Conservation (phyloP, 257 asterid species). For the Solanum neorickii region DNA sequence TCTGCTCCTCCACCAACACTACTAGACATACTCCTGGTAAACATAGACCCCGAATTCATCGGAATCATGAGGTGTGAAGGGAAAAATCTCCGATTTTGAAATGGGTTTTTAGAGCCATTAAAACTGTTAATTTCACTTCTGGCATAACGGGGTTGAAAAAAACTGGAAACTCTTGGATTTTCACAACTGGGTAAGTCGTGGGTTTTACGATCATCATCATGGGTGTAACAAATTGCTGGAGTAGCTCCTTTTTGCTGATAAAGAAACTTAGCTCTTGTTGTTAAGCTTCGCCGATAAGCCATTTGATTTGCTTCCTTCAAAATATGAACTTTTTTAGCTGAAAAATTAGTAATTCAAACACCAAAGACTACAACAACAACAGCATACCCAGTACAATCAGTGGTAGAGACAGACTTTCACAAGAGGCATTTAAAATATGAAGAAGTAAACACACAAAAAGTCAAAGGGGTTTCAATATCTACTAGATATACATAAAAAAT, state of each 20-base stretch:
- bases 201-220: conserved; percentile 18
- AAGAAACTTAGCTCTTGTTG: conserved; percentile 52
- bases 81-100: conserved; percentile 20
- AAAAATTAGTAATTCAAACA: not conserved
- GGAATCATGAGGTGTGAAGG: conserved; percentile 10
- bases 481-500: not conserved
- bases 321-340: not conserved
- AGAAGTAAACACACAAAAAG: not conserved
- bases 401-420: not conserved
- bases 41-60: conserved; percentile 23
- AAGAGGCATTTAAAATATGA: not conserved
- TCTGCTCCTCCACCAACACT: conserved; percentile 41
- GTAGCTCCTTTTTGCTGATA: conserved; percentile 39
- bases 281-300: conserved; percentile 69
- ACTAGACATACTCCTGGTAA: conserved; percentile 40
- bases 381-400: not conserved
- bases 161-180: conserved; percentile 9
- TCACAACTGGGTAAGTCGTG: conserved; percentile 4
- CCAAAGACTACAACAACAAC: not conserved
- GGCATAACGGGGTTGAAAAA: conserved; percentile 13
- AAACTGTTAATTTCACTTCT: conserved; percentile 13
- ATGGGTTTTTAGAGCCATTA: conserved; percentile 8
- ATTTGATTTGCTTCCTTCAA: conserved; percentile 12
- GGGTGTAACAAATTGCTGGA: conserved; percentile 37
- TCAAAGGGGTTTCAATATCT: not conserved